Evolutionary conservation across 495 filamentous ascomycete genomes (phyloP), one percentile per base, ranked within the genome.

Genomic region (Letharia lupina): DNA sequence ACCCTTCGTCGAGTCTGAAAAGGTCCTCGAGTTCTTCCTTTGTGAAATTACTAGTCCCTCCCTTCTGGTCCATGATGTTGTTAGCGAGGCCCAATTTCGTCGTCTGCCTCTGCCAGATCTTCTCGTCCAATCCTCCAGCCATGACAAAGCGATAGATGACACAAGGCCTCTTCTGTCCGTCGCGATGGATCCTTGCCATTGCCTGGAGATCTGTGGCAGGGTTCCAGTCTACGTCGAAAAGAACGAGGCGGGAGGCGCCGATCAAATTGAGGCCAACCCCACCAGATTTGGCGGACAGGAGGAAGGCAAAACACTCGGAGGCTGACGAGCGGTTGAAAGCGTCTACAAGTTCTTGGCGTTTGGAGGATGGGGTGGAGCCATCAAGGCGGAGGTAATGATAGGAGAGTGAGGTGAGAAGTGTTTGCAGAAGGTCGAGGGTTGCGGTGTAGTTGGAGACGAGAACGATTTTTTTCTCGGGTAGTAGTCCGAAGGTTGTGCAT

Each of bases 191-290:
- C 6, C 89, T 83, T 3, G 89, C 89, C 90, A 93, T 92, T n/a
- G 89, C 89, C 72, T 93, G 89, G 28, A 87, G 77, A 69, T 93
- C 89, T 4, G 87, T 91, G 11, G 87, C 86, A 2, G 89, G 89
- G 69, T 93, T 93, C 89, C 89, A 93, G 74, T 92, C 89, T 9
- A 89, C 82, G 69, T 93, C 89, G 70, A 91, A 92, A 4, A 93
- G 83, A 11, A 92, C 78, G 1, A 93, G 82, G 15, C 89, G 81
- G 31, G 86, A 89, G 6, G 89, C 89, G 31, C 89, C 89, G 65
- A 90, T 87, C 5, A 93, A 82, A 72, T 93, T 93, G 54, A 93
- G 80, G 5, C 89, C 89, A 23, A 84, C 82, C 10, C 89, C 89
- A 16, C 89, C 89, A 50, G 87, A 83, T 74, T 91, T 91, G 15